Percentiles rank a stretch among this genome's conserved stretches.
Evolutionary conservation across 2,329 filamentous ascomycete genomes (phyloP).

Genomic region (Colletotrichum sp.): DNA sequence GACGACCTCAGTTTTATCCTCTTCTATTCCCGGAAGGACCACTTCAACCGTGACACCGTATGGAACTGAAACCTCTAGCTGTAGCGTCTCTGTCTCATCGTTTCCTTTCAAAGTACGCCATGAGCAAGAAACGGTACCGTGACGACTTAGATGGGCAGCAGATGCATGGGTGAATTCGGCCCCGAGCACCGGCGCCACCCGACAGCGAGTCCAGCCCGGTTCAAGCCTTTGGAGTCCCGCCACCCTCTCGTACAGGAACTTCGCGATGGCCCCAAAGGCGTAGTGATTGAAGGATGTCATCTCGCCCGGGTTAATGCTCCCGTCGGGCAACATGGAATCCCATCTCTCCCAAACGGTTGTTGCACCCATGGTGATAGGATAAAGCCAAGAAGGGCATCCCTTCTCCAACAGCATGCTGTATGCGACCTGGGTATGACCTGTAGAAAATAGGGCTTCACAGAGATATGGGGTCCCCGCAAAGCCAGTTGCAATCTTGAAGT

Average conservation of each 20-base stretch:
- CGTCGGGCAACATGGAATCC: slow-evolving; percentile 42
- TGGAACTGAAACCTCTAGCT: slow-evolving; percentile 3
- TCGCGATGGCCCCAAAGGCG: slow-evolving; percentile 40
- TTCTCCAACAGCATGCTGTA: slow-evolving; percentile 43
- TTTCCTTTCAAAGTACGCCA: neutral
- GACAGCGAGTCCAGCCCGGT: slow-evolving; percentile 25
- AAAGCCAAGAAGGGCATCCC: slow-evolving; percentile 40
- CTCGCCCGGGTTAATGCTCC: slow-evolving; percentile 39
- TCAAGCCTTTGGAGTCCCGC: slow-evolving; percentile 26
- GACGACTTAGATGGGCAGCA: neutral
- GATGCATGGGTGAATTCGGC: neutral
- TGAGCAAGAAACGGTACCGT: neutral
- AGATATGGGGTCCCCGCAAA: slow-evolving; percentile 27
- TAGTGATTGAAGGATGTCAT: slow-evolving; percentile 50
- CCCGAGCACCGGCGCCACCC: neutral
- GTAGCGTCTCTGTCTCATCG: neutral
- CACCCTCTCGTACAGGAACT: slow-evolving; percentile 37
- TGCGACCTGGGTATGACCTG: slow-evolving; percentile 20
- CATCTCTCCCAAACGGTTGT: slow-evolving; percentile 49
- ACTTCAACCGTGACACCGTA: slow-evolving; percentile 1
- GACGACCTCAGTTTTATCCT: neutral
- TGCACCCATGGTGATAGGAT: slow-evolving; percentile 41
- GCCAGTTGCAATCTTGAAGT: slow-evolving; percentile 22
- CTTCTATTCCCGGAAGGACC: neutral
- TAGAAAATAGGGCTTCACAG: slow-evolving; percentile 15